Evolutionary conservation across 352 stramenopile genomes (phyloP), one percentile per base, ranked within the genome.

Genomic region (Achlya hypogyna): DNA sequence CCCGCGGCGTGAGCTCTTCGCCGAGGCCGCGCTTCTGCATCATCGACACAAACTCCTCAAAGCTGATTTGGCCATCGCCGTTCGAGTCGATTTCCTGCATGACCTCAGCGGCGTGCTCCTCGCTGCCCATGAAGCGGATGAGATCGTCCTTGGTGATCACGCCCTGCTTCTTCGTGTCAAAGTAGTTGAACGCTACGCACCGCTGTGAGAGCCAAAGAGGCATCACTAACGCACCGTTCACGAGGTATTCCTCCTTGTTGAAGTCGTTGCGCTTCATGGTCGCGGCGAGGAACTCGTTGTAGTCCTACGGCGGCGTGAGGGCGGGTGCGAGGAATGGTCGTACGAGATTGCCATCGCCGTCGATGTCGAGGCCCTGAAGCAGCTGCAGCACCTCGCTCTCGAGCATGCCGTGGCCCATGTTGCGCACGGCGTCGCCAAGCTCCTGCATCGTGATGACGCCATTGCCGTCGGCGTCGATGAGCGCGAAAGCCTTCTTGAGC

Each of bases 1-100:
- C 62, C 10, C 62, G 80, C 43, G 88, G 81, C 8, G 80, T 66
- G 43, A 53, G 86, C 60, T 94, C 85, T 12, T 93, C 84, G 16
- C 82, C 82, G 62, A 87, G 89, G 62, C 82, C 82, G 77, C 89
- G 88, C 64, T 85, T 82, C 72, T 91, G 75, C 87, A 96, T 96
- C 85, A 96, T 95, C 28, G 71, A 72, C 52, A 93, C 77, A 70
- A 98, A 98, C 71, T 98, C 92, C 27, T 96, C 80, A 67, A 97
- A 98, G 72, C 78, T 95, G 71, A 98, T 97, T 51, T 88, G 72
- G 12, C 89, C 90, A 71, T 98, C 92, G 45, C 89, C 81, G 69
- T 97, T 91, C 35, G 73, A 75, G 71, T 97, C 90, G 34, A 98
- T 79, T n/a, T 96, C 88, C 40, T 91, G 65, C 58, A 98, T 97